A percentile compares a stretch with the other conserved stretches of the same genome.
Evolutionary conservation across 768 basidiomycete genomes (phyloP).

Genomic region (Auricularia sp.): DNA sequence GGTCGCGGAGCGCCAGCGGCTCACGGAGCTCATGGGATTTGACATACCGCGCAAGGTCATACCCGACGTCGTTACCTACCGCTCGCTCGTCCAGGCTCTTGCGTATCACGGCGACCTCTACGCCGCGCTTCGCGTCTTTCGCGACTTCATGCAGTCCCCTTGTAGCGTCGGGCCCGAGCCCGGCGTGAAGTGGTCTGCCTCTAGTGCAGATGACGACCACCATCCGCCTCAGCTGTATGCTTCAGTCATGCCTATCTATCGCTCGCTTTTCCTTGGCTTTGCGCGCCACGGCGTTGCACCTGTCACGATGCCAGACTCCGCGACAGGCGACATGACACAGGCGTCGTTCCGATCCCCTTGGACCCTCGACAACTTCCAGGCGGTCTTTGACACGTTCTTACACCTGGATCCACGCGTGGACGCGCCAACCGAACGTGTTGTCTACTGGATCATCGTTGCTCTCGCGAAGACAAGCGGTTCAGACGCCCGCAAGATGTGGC

Average conservation of each 20-base stretch:
- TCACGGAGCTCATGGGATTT: conserved; percentile 30
- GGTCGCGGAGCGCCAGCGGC: conserved; percentile 21
- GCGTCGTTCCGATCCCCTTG: conserved; percentile 26
- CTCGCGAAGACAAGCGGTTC: conserved; percentile 50
- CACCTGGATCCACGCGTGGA: conserved; percentile 26
- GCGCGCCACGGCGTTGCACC: conserved; percentile 38
- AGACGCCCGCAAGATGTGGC: conserved; percentile 40
- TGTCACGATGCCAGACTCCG: background rate
- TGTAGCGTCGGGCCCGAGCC: conserved; percentile 25
- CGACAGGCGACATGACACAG: background rate
- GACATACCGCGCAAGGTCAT: conserved; percentile 30
- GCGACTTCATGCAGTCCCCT: conserved; percentile 45
- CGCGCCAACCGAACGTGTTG: conserved; percentile 32
- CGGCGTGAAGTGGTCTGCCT: conserved; percentile 1
- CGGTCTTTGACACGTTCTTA: conserved; percentile 55
- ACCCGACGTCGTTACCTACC: conserved; percentile 62
- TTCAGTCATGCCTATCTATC: conserved; percentile 48
- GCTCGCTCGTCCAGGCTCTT: conserved; percentile 55
- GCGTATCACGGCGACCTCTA: conserved; percentile 62
- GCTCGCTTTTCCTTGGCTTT: conserved; percentile 70
- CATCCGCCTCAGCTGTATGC: conserved; percentile 19
- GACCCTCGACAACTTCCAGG: conserved; percentile 46
- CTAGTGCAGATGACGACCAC: background rate
- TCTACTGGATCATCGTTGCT: conserved; percentile 63
- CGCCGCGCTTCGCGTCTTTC: conserved; percentile 45